These are phyloP conservation scores for Saksenaea vasiformis DNA, from an alignment of 371 early-diverging fungal genomes.

Conservation along the genomic window DNA sequence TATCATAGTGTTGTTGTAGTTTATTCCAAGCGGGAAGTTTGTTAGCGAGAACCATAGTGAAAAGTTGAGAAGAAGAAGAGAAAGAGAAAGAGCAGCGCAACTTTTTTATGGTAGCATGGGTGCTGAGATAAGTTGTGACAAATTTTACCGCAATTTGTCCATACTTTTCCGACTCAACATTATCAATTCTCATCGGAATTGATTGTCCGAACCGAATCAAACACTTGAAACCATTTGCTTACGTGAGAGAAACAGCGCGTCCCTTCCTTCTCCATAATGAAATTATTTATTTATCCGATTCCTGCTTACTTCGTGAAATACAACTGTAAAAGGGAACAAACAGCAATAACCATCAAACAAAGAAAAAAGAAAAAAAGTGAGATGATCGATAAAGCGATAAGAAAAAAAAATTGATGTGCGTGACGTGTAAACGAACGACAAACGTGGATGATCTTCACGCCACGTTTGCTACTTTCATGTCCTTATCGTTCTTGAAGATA, in stretches of 20 bases:
- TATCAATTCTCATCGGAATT: slow-evolving; percentile 1
- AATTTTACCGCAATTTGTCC: slow-evolving; percentile 3
- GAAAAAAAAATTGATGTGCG: too few species aligned
- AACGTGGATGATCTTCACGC: too few species aligned
- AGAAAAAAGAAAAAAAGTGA: too few species aligned
- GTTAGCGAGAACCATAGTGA: slow-evolving; percentile 71
- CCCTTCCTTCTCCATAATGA: not conserved
- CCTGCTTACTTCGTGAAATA: not conserved
- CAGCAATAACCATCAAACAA: too few species aligned
- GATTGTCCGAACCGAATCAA: not conserved
- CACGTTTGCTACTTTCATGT: too few species aligned
- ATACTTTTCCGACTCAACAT: not conserved
- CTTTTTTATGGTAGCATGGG: not conserved
- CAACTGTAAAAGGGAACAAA: too few species aligned
- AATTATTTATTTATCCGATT: not conserved
- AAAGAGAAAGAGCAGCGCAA: slow-evolving; percentile 9
- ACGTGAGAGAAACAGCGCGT: not conserved
- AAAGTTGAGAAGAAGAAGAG: slow-evolving; percentile 9
- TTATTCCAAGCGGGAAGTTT: slow-evolving; percentile 80
- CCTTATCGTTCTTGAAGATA: too few species aligned
- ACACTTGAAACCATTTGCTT: not conserved
- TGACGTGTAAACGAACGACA: too few species aligned
- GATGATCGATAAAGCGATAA: too few species aligned
- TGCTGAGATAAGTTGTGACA: not conserved
- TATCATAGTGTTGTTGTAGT: slow-evolving; percentile 85